A percentile compares a stretch with the other conserved stretches of the same genome.
These are phyloP conservation scores for Daldinia bambusicola DNA, from an alignment of 495 filamentous ascomycete genomes.

Conservation along the genomic window DNA sequence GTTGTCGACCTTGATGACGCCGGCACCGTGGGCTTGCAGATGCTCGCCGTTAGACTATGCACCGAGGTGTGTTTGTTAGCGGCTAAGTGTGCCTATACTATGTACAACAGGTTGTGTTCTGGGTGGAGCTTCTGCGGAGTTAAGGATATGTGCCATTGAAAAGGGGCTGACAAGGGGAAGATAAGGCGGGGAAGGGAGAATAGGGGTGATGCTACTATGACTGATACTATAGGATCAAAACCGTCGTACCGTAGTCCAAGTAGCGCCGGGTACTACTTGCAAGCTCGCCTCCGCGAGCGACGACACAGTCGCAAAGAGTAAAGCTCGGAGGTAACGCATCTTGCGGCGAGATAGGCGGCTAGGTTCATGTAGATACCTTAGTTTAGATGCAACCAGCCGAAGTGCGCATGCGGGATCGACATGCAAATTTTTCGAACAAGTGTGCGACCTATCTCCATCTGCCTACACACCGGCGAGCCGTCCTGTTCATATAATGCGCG, in stretches of 20 bases:
- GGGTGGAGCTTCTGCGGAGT: slow-evolving; percentile 1
- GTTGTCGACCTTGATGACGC: slow-evolving; percentile 63
- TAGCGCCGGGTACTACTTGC: slow-evolving; percentile 61
- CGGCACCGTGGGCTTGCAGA: slow-evolving; percentile 70
- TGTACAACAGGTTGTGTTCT: not conserved
- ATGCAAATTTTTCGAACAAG: slow-evolving; percentile 22
- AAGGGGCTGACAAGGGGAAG: slow-evolving; percentile 2
- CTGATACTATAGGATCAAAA: slow-evolving; percentile 1
- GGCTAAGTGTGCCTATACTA: not conserved
- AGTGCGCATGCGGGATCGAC: slow-evolving; percentile 33
- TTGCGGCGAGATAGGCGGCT: not conserved
- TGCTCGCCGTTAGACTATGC: slow-evolving; percentile 62
- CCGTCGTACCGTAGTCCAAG: slow-evolving; percentile 57
- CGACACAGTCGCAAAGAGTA: slow-evolving; percentile 38
- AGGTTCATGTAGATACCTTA: not conserved
- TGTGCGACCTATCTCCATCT: not conserved
- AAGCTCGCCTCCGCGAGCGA: slow-evolving; percentile 47
- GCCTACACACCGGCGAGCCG: slow-evolving; percentile 20
- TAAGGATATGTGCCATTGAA: not conserved
- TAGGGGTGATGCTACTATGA: not conserved
- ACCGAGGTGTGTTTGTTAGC: slow-evolving; percentile 6
- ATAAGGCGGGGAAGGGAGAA: not conserved
- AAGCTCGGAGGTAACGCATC: slow-evolving; percentile 31
- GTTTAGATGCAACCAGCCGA: slow-evolving; percentile 17
- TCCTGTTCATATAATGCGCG: slow-evolving; percentile 33